Base-by-base conservation (phyloP, 2,329 filamentous ascomycete genomes). In the Ophiostoma himal-ulmi region DNA sequence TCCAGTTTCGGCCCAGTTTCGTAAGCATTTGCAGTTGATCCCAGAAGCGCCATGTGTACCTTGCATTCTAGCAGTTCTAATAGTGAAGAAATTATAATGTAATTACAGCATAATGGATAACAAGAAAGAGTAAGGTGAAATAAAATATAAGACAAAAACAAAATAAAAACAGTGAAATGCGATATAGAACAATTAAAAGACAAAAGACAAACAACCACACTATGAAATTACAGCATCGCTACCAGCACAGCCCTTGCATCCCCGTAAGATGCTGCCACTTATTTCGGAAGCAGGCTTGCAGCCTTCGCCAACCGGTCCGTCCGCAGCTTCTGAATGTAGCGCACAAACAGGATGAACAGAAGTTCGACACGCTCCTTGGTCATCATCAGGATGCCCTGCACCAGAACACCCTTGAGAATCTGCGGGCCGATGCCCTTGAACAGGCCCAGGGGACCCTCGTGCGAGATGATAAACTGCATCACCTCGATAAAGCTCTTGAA, bases 331-430 rank as follows among this genome's bases (percentile, higher is more conserved):
- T 89, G 87, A 69, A 97, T 77, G 76, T 95, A 96, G 75, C 92
- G 88, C 80, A 97, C 89, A 68, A 99, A 85, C 37, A 97, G 82
- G 73, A 98, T 83, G 78, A 97, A 98, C 64, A 93, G 79, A 20
- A 98, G 82, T 79, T 98, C 95, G 80, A 98, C 92, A 75, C 92
- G 93, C 81, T 99, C 95, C 82, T 99, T 99, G 67, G 93, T 95
- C 93, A 97, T 99, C 95, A 99, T 99, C 54, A 99, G 83, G 70
- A 99, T 88, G 68, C 95, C 95, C 78, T 99, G 95, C 2, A 99
- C 95, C 67, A 99, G 79, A 69, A 99, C 81, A 1, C 95, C 95
- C 81, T 99, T 99, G 71, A 93, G 80, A 68, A 99, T 91, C 79
- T 99, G 95, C 3, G 95, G 95, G 0, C 88, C 93, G 75, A 99